phyloP scores from a whole-genome alignment of 2,329 filamentous ascomycete species.

The Neocucurbitaria cava region DNA sequence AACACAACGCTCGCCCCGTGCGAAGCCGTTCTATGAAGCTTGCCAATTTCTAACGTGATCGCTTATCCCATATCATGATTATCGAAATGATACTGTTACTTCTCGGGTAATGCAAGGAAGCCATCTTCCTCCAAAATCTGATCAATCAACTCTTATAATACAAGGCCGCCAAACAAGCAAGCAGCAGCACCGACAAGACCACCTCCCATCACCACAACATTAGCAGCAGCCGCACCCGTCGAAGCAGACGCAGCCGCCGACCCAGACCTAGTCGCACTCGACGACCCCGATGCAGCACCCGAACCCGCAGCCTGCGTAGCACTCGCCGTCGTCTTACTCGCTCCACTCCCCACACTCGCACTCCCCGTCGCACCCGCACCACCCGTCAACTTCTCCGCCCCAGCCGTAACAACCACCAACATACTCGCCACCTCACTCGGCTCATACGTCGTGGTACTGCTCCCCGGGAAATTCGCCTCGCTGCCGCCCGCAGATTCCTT shows the following conservation, averaged over 20 bases:
- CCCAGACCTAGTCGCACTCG: constrained; percentile 5
- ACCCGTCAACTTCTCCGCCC: constrained; percentile 17
- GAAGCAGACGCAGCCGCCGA: constrained; percentile 5
- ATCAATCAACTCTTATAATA: constrained; percentile 4
- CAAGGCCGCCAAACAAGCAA: constrained; percentile 13
- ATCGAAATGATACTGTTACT: background rate
- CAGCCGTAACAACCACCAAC: constrained; percentile 20
- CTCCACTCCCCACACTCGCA: constrained; percentile 2
- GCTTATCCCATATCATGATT: no score
- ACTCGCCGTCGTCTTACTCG: constrained; percentile 3
- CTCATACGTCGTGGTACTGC: constrained; percentile 24
- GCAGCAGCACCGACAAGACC: constrained; percentile 15
- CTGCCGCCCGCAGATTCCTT: constrained; percentile 27
- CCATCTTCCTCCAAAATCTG: background rate
- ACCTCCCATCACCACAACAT: constrained; percentile 9
- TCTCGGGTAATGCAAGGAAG: background rate
- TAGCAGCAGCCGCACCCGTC: constrained; percentile 14
- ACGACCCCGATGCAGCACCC: background rate
- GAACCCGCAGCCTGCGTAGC: constrained; percentile 5
- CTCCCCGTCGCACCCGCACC: constrained; percentile 7
- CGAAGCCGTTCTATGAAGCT: background rate
- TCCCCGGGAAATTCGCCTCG: constrained; percentile 34
- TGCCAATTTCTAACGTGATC: no score
- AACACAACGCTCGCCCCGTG: background rate
- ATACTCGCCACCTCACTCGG: constrained; percentile 3